These are phyloP conservation scores for Vicia faba DNA, from an alignment of 306 rosid species.

Conservation along the genomic window DNA sequence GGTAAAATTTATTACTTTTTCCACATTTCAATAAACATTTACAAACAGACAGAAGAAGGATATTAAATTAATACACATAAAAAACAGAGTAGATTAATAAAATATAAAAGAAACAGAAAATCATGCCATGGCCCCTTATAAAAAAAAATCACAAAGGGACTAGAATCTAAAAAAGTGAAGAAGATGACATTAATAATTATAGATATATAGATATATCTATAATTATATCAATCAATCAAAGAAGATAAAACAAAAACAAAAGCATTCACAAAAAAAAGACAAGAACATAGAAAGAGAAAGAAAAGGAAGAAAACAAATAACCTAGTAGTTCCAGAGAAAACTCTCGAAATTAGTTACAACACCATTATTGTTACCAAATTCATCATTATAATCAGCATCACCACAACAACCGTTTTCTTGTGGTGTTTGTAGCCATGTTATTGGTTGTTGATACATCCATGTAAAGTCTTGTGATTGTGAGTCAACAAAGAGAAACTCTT, in stretches of 20 bases:
- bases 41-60: conserved; percentile 16
- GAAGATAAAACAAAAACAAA: not conserved
- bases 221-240: conserved; percentile 5
- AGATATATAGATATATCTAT: conserved; percentile 13
- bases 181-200: not conserved
- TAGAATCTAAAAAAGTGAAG: not conserved
- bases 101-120: not conserved
- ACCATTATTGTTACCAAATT: conserved; percentile 11
- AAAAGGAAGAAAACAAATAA: not conserved
- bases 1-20: conserved; percentile 33
- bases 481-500: conserved; percentile 68
- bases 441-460: conserved; percentile 68
- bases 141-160: conserved; percentile 42
- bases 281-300: not conserved
- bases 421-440: conserved; percentile 17
- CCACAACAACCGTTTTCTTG: conserved; percentile 41
- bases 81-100: not conserved
- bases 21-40: conserved; percentile 31
- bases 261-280: conserved; percentile 12
- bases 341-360: conserved; percentile 44
- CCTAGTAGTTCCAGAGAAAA: conserved; percentile 52
- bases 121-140: conserved; percentile 37
- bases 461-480: conserved; percentile 51
- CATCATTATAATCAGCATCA: conserved; percentile 1
- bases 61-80: not conserved